Evolutionary conservation across 2,329 filamentous ascomycete genomes (phyloP), one percentile per base, ranked within the genome.

Genomic region (Cercospora zeina): DNA sequence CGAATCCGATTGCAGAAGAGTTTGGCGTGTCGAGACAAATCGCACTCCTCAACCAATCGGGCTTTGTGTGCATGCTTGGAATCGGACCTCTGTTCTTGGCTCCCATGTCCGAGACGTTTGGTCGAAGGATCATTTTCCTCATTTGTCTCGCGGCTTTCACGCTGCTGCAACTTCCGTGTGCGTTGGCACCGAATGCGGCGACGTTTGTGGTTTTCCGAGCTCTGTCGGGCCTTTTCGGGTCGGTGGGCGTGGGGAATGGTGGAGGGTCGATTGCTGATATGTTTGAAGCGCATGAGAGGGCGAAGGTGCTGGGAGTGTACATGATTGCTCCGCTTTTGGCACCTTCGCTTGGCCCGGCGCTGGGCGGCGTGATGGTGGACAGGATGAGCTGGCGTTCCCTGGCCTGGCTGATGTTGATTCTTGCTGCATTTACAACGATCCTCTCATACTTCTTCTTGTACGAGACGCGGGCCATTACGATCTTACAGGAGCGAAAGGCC

Each of bases 231-330:
- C 79, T 81, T 67, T 81, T 81, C 65, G 80, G 80, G 1, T 80
- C 78, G 65, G 76, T 82, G 0, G 79, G 79, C 0, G 78, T 82
- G 49, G 79, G 79, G 0, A 82, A 80, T 69, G 81, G 81, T 1
- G 80, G 80, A 5, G 80, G 80, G 1, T 80, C 77, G 0, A 80
- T 82, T 24, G 76, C 72, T 50, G 81, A 82, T 58, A 82, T 82
- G 79, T 82, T 81, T 56, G 65, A 75, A 11, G 76, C 77, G 0
- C 74, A 68, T 33, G 76, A 81, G 63, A 71, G 81, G 63, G 80
- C 78, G 16, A 74, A 75, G 14, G 75, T 80, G 0, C 76, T 79
- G 58, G 77, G 77, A 2, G 77, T 76, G 70, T 80, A 79, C 62
- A 68, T 79, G 4, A 66, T 79, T 2, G 77, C 75, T 0, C 77